Evolutionary conservation across 805 yeast species (phyloP), one percentile per base, ranked within the genome.

Genomic region (Phaffomyces thermotolerans): DNA sequence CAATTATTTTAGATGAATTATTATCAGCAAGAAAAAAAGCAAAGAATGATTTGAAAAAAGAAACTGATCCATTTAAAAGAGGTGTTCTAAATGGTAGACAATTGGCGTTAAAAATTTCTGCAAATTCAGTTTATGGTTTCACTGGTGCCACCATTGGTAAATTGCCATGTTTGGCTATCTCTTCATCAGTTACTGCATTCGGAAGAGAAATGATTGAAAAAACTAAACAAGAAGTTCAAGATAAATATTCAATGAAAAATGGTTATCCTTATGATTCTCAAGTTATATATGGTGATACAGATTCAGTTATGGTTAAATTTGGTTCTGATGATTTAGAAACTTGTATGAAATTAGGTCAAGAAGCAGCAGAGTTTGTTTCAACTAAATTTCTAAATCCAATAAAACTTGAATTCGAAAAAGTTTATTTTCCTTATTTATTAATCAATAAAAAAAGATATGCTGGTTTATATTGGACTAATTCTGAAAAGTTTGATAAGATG

Each of bases 91-190:
- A 93, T 62, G 99, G 99, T 72, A 78, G 99, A 62, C 99, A 93
- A 65, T 71, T 93, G 56, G 99, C 99, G 0, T 71, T 93, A 60
- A 93, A 93, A 58, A 87, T 93, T 40, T 89, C 97, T 12, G 99
- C 99, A 1, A 93, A 93, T 63, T 95, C 99, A 2, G 99, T 93
- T 6, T 93, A 93, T 62, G 99, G 99, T 39, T 95, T 93, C 65
- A 93, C 99, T 1, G 99, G 99, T 64, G 99, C 99, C 2, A 93
- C 98, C 0, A 82, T 91, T 37, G 99, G 99, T 42, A 91, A 93
- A 58, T 72, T 93, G 43, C 99, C 99, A 1, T 95, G 99, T 68
- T 69, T 93, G 44, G 95, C 95, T 0, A 93, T 93, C 46, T 95
- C 99, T 0, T 88, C 98, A 0, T 88, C 96, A 2, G 93, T 83